phyloP scores from a whole-genome alignment of 78 protist genomes.

The Dictyostelium capitatum region DNA sequence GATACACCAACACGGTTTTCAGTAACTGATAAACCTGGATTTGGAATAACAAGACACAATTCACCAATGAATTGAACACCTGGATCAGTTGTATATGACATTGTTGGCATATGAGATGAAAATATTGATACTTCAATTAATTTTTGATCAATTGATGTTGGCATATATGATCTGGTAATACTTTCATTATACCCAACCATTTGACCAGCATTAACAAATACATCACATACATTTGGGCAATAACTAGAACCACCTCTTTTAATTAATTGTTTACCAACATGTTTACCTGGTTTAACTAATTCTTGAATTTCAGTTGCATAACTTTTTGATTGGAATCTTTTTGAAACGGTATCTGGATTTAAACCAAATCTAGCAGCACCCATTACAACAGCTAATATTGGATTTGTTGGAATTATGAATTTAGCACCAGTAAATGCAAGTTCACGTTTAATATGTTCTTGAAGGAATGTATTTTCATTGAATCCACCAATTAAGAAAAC shows the following conservation, averaged over 20 bases:
- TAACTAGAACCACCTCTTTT: neutral
- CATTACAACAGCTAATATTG: neutral
- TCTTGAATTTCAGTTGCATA: neutral
- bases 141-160: neutral
- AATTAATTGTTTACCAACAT: neutral
- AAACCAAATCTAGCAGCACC: constrained; percentile 27
- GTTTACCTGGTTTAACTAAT: neutral
- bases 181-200: constrained; percentile 5
- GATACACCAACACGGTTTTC: neutral
- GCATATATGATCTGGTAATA: neutral
- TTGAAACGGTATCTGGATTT: neutral
- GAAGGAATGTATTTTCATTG: neutral
- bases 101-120: neutral
- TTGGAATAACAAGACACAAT: neutral
- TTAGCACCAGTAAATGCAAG: constrained; percentile 12
- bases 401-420: neutral
- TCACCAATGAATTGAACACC: neutral
- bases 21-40: neutral
- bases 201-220: neutral
- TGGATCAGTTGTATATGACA: neutral
- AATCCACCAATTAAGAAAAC: constrained; percentile 20
- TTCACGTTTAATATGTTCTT: constrained; percentile 7
- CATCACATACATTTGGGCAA: neutral
- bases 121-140: neutral
- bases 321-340: neutral